Conservation (phyloP, 2,329 filamentous ascomycete genomes). For the Leptographium wingfieldii region DNA sequence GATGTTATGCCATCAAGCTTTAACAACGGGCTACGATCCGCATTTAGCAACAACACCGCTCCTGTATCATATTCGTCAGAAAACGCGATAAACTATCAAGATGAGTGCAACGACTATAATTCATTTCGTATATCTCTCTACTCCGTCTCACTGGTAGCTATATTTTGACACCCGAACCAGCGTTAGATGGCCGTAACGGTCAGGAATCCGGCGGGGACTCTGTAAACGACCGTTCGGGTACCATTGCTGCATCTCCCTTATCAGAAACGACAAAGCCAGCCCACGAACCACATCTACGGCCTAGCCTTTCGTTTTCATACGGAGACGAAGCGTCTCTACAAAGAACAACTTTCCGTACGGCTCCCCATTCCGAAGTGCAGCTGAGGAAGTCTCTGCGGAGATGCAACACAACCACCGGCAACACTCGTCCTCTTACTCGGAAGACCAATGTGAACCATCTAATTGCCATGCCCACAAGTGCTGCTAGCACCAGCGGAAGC, state of each 20-base stretch:
- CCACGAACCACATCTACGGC: background rate
- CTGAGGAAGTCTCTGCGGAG: constrained; percentile 32
- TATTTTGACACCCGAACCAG: background rate
- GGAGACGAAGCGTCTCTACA: constrained; percentile 17
- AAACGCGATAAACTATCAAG: background rate
- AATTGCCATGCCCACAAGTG: background rate
- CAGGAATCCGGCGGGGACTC: constrained; percentile 1
- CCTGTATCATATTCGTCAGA: background rate
- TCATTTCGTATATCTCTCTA: background rate
- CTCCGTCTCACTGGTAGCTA: background rate
- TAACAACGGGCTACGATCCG: background rate
- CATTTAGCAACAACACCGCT: background rate
- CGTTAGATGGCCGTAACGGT: background rate
- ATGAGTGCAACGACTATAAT: background rate
- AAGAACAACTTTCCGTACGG: background rate
- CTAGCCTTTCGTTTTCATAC: constrained; percentile 9
- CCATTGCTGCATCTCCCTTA: too few relatives aligned
- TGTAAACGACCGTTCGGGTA: background rate
- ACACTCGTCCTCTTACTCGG: background rate
- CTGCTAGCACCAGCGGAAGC: constrained; percentile 1
- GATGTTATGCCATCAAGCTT: background rate
- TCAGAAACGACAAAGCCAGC: background rate
- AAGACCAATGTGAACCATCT: background rate
- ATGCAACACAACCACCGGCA: background rate
- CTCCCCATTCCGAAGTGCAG: background rate